These are phyloP conservation scores for Hypomontagnella submonticulosa DNA, from an alignment of 495 filamentous ascomycete genomes.

Conservation along the genomic window DNA sequence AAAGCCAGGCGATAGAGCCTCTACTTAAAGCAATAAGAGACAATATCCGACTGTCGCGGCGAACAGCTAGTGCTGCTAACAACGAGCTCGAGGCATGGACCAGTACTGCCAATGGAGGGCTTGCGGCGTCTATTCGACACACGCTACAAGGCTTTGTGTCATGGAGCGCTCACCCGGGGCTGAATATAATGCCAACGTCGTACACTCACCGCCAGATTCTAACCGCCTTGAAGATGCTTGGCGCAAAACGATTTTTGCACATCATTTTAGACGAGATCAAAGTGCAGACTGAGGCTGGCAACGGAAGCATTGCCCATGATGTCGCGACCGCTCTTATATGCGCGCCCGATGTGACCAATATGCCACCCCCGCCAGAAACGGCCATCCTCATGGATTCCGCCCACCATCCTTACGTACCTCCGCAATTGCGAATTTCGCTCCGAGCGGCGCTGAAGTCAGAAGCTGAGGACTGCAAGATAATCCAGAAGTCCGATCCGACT, in stretches of 20 bases:
- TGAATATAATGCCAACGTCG: constrained; percentile 72
- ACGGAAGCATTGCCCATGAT: constrained; percentile 75
- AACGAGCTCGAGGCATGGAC: constrained; percentile 84
- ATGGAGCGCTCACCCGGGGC: constrained; percentile 75
- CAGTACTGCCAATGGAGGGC: constrained; percentile 66
- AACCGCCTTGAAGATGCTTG: constrained; percentile 73
- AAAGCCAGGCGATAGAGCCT: constrained; percentile 75
- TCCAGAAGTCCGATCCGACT: constrained; percentile 68
- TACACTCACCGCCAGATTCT: constrained; percentile 85
- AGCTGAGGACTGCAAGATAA: constrained; percentile 69
- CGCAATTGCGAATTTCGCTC: constrained; percentile 59
- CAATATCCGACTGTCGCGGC: constrained; percentile 71
- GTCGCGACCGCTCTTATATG: constrained; percentile 78
- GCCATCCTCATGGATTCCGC: constrained; percentile 40
- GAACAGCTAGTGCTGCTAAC: constrained; percentile 71
- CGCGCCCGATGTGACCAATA: constrained; percentile 67
- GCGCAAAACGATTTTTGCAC: constrained; percentile 69
- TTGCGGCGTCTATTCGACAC: constrained; percentile 69
- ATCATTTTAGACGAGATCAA: constrained; percentile 78
- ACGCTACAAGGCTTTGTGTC: constrained; percentile 74
- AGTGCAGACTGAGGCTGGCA: constrained; percentile 57
- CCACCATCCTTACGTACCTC: constrained; percentile 39
- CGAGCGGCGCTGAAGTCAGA: constrained; percentile 76
- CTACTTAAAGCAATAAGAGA: constrained; percentile 76
- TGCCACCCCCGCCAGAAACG: constrained; percentile 54